Evolutionary conservation across 495 filamentous ascomycete species (phyloP).

Genomic region (Amphirosellinia nigrospora): DNA sequence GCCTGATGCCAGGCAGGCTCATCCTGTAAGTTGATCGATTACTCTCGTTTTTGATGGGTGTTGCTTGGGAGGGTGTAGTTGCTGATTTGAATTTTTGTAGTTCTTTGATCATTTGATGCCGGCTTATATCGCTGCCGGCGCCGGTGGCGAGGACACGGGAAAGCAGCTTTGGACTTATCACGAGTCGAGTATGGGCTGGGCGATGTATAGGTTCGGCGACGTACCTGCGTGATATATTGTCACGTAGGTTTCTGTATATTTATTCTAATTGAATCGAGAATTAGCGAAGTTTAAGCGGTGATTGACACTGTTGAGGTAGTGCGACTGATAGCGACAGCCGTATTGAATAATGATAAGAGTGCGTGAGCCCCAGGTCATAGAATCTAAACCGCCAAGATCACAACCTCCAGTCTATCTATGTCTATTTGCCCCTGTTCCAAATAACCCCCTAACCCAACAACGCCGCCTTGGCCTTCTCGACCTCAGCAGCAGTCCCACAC

Average conservation of each 20-base stretch:
- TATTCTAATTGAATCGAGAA: background rate
- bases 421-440: background rate
- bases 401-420: background rate
- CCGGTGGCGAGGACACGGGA: slow-evolving; percentile 67
- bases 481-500: slow-evolving; percentile 55
- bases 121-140: slow-evolving; percentile 74
- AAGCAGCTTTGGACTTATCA: slow-evolving; percentile 68
- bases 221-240: slow-evolving; percentile 37
- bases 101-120: slow-evolving; percentile 81
- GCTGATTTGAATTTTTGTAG: slow-evolving; percentile 12
- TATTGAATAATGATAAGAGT: background rate
- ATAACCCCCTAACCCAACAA: slow-evolving; percentile 18
- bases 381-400: background rate
- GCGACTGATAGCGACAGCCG: background rate
- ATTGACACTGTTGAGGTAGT: background rate
- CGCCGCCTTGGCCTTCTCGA: slow-evolving; percentile 42
- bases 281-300: background rate
- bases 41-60: too few species aligned
- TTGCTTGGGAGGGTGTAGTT: background rate
- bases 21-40: slow-evolving; percentile 57
- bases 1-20: slow-evolving; percentile 73
- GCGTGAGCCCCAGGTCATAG: background rate
- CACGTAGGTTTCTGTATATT: background rate
- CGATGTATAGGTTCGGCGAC: slow-evolving; percentile 76
- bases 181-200: slow-evolving; percentile 75